Evolutionary conservation across 2,329 filamentous ascomycete species (phyloP), one percentile per base, ranked within the genome.

Genomic region (Aspergillus caelatus): DNA sequence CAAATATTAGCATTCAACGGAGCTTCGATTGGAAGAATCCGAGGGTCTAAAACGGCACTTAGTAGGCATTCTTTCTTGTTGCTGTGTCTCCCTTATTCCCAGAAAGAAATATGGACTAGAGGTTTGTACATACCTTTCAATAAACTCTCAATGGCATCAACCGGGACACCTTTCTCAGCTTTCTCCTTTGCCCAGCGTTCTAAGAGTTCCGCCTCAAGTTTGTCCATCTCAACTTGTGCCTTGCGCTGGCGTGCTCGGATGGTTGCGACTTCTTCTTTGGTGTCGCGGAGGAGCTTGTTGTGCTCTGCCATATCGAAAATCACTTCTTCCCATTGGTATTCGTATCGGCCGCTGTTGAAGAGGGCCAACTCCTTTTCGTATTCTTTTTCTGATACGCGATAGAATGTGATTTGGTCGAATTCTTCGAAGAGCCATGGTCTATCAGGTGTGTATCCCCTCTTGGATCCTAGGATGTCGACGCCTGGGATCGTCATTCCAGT

Each of bases 241-340:
- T 77, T 70, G 1, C 75, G 75, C 71, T 87, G 85, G 61, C 75
- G 77, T 36, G 71, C 69, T 23, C 82, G 76, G 19, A 86, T 83
- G 11, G 71, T 68, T 30, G 68, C 72, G 1, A 85, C 84, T 68
- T 87, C 84, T 1, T 80, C 79, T 28, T 68, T 74, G 1, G 83
- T 85, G 2, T 78, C 75, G 3, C 68, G 65, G 11, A 87, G 76
- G 55, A 87, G 66, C 58, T 73, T 67, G 62, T 87, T 86, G 70
- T 87, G 84, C 63, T 81, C 80, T 7, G 74, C 80, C 83, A 88
- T 86, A 63, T 87, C 85, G 63, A 87, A 87, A 26, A 79, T 76
- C 0, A 79, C 74, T 1, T 83, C 74, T 58, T 85, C 80, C 69
- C 78, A 83, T 60, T 84, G 74, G 70, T 84, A 87, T 55, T 82